Percentiles rank a stretch among this genome's conserved stretches.
Evolutionary conservation across 768 basidiomycete genomes (phyloP).

Genomic region (Agrocybe pediades): DNA sequence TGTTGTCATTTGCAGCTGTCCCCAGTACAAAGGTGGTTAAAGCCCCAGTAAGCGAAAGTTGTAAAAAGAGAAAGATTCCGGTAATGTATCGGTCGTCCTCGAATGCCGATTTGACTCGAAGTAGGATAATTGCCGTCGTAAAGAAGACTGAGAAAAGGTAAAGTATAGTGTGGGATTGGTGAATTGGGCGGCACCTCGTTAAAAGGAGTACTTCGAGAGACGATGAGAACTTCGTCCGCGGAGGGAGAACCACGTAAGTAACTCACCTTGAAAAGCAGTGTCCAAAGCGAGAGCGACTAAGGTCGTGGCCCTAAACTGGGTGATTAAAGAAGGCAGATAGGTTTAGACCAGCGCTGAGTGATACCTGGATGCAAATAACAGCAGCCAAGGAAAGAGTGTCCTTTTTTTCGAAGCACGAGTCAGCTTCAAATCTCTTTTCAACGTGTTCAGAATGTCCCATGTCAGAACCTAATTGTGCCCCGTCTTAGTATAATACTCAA

Average conservation of each 20-base stretch:
- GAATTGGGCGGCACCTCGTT: conserved; percentile 1
- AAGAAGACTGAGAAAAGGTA: conserved; percentile 4
- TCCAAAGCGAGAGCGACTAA: neutral
- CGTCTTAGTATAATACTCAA: neutral
- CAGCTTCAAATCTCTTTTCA: neutral
- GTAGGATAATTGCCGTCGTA: conserved; percentile 7
- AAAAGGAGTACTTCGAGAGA: neutral
- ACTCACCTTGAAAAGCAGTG: conserved; percentile 1
- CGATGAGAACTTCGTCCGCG: neutral
- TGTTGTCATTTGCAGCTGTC: neutral
- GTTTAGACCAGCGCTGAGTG: too few species aligned
- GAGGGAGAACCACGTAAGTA: neutral
- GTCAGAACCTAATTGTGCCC: neutral
- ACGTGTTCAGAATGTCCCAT: conserved; percentile 1
- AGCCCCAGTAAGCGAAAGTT: conserved; percentile 1
- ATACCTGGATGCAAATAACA: too few species aligned
- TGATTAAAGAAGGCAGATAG: too few species aligned
- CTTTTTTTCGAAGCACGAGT: too few species aligned
- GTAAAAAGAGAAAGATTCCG: conserved; percentile 6
- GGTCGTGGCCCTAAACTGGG: too few species aligned
- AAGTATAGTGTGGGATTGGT: neutral
- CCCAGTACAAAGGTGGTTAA: conserved; percentile 8
- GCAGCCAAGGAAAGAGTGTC: too few species aligned
- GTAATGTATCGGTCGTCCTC: conserved; percentile 8
- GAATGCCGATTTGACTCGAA: conserved; percentile 5